Evolutionary conservation across 306 rosid genomes (phyloP), one percentile per base, ranked within the genome.

Genomic region (Cucumis cinereus): DNA sequence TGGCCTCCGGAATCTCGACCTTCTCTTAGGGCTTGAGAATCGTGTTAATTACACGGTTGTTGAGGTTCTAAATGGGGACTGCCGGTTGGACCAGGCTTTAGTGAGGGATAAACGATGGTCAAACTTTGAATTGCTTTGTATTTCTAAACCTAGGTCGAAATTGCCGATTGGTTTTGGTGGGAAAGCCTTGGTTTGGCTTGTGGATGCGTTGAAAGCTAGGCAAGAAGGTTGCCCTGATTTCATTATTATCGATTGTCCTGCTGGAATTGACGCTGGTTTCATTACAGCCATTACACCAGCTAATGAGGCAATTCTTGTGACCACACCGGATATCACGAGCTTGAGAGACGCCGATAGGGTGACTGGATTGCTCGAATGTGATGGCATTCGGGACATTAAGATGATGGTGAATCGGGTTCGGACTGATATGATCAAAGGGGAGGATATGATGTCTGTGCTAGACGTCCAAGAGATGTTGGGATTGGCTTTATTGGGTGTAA

Each of bases 391-490:
- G 79, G 99, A 95, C 49, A 95, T 95, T 13, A 92, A 95, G 93
- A 95, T 95, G 99, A 86, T 95, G 1, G 99, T 95, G 78, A 95
- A 92, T 77, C 77, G 99, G 81, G 99, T 95, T 72, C 73, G 98
- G 79, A 95, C 99, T 0, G 99, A 95, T 76, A 90, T 95, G 99
- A 95, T 95, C 54, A 90, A 86, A 52, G 99, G 99, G 1, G 98
- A 95, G 71, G 99, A 95, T 59, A 95, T 95, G 99, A 90, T 95
- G 99, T 92, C 98, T 0, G 99, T 92, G 80, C 82, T 94, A 38
- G 99, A 95, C 45, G 96, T 95, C 74, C 99, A 95, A 72, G 99
- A 95, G 70, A 95, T 95, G 98, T 67, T 95, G 71, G 99, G 99
- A 0, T 78, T 95, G 88, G 90, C 99, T 10, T 82, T 95, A 74